These are phyloP conservation scores for Aspergillus sclerotiicarbonarius DNA, from an alignment of 495 filamentous ascomycete species.

Conservation along the genomic window DNA sequence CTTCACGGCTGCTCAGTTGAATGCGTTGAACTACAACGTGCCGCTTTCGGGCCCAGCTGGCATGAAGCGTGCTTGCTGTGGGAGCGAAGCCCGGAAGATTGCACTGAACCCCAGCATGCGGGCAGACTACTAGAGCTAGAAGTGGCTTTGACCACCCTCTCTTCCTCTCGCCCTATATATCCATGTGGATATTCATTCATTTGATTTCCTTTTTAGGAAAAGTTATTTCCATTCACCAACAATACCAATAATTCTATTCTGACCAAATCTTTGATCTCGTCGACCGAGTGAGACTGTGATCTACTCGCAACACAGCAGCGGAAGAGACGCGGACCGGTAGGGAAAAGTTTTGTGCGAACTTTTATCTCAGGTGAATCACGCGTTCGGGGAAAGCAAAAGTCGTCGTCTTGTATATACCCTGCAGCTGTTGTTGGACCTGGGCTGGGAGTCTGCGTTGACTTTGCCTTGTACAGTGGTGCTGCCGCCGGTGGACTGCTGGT, in stretches of 20 bases:
- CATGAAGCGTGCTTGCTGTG: slow-evolving; percentile 50
- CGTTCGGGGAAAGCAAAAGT: slow-evolving; percentile 17
- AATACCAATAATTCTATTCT: slow-evolving; percentile 21
- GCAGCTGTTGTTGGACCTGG: slow-evolving; percentile 21
- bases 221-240: slow-evolving; percentile 12
- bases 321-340: slow-evolving; percentile 17
- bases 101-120: slow-evolving; percentile 39
- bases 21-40: slow-evolving; percentile 21
- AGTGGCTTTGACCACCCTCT: slow-evolving; percentile 12
- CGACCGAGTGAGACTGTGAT: slow-evolving; percentile 22
- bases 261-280: slow-evolving; percentile 16
- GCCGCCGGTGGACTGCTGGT: slow-evolving; percentile 18
- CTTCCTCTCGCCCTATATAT: slow-evolving; percentile 9
- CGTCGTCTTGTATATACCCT: slow-evolving; percentile 29
- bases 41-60: slow-evolving; percentile 41
- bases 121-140: slow-evolving; percentile 35
- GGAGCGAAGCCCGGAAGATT: slow-evolving; percentile 42
- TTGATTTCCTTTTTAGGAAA: slow-evolving; percentile 21
- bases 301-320: slow-evolving; percentile 18
- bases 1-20: slow-evolving; percentile 15
- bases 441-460: slow-evolving; percentile 17
- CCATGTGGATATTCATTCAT: neutral
- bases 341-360: slow-evolving; percentile 26
- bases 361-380: slow-evolving; percentile 11
- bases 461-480: slow-evolving; percentile 17